Conservation (phyloP, 176 grass and related monocot genomes). For the Oryza brachyantha region DNA sequence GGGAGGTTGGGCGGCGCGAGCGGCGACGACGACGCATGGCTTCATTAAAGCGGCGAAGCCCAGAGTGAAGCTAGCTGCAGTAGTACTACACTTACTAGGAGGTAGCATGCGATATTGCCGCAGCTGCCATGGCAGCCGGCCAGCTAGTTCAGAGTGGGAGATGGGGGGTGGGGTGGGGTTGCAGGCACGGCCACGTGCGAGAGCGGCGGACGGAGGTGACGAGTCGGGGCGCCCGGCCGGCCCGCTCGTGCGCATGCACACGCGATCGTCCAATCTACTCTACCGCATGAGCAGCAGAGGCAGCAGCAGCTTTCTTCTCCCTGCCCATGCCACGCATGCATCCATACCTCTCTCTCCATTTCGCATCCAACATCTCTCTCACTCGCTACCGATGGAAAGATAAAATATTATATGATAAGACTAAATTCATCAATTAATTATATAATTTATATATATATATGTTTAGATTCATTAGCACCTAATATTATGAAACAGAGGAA, state of each 20-base stretch:
- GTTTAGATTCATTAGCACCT: no score
- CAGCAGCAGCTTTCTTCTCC: neutral
- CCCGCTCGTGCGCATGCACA: constrained; percentile 91
- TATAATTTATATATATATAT: no score
- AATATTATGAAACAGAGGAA: no score
- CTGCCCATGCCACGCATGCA: neutral
- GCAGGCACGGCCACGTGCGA: constrained; percentile 59
- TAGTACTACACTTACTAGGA: no score
- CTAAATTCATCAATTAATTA: no score
- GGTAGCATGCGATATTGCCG: no score
- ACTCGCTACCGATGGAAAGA: no score
- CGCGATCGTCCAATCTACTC: constrained; percentile 65
- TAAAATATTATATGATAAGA: no score
- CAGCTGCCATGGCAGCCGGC: neutral
- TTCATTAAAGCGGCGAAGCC: neutral
- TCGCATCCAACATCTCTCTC: neutral
- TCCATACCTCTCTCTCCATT: neutral
- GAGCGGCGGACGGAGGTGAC: constrained; percentile 73
- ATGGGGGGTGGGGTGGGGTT: no score
- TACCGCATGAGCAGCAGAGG: neutral
- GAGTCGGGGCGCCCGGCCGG: constrained; percentile 19
- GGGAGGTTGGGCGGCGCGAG: no score
- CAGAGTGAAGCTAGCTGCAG: neutral
- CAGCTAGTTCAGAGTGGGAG: neutral
- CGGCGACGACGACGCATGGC: no score